A percentile compares a stretch with the other conserved stretches of the same genome.
Conservation (phyloP, 2,329 filamentous ascomycete genomes). For the Tolypocladium tropicale region DNA sequence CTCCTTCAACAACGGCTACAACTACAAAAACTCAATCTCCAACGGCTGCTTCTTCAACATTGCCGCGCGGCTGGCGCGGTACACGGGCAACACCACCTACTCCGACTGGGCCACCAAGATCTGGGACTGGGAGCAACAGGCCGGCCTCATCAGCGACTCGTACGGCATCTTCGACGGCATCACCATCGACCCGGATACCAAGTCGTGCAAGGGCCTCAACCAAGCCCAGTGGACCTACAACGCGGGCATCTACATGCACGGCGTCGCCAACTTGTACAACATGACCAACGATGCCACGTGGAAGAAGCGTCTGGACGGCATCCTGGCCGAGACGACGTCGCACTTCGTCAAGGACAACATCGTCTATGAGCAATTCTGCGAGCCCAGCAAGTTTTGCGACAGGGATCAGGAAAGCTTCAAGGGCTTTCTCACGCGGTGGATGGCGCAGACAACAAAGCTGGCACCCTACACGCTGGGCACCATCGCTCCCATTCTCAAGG, state of each 20-base stretch:
- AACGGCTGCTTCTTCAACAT: constrained; percentile 63
- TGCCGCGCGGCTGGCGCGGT: constrained; percentile 61
- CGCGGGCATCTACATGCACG: constrained; percentile 54
- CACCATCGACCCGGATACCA: constrained; percentile 22
- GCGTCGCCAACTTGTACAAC: constrained; percentile 52
- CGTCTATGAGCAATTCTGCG: constrained; percentile 59
- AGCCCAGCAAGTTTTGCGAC: constrained; percentile 50
- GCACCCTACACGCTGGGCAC: constrained; percentile 39
- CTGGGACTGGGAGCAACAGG: constrained; percentile 52
- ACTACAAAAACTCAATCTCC: constrained; percentile 59
- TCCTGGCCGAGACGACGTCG: constrained; percentile 37
- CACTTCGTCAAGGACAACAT: constrained; percentile 46
- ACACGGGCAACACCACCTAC: constrained; percentile 73
- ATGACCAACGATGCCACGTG: constrained; percentile 42
- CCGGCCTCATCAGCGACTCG: constrained; percentile 45
- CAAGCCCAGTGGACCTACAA: constrained; percentile 61
- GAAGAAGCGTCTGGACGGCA: constrained; percentile 47
- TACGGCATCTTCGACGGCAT: constrained; percentile 45
- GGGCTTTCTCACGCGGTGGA: constrained; percentile 61
- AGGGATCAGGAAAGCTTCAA: constrained; percentile 68
- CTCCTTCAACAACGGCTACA: constrained; percentile 60
- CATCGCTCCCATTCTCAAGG: constrained; percentile 40
- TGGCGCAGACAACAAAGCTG: constrained; percentile 43
- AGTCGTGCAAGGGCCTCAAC: constrained; percentile 42
- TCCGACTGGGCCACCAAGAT: constrained; percentile 61